These are phyloP conservation scores for Aureobasidium sp. DNA, from an alignment of 2,329 filamentous ascomycete species.

Conservation along the genomic window DNA sequence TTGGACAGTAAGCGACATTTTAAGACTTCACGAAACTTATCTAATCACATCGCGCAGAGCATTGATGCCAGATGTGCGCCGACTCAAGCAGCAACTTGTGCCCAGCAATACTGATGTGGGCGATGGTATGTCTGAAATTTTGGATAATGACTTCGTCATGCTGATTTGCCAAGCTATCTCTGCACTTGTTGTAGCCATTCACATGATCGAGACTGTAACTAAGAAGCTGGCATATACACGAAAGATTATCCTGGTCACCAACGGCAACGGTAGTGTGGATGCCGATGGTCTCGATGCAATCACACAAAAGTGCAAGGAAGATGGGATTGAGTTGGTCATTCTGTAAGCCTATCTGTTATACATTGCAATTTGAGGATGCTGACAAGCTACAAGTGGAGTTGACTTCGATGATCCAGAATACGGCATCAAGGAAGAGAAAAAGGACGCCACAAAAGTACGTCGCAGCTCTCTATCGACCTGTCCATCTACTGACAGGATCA, in stretches of 20 bases:
- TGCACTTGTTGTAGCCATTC: conserved; percentile 73
- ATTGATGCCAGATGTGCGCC: conserved; percentile 60
- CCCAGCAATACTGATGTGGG: conserved; percentile 61
- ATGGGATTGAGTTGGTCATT: conserved; percentile 68
- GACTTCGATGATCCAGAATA: conserved; percentile 91
- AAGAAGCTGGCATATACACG: conserved; percentile 75
- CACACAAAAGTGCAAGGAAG: conserved; percentile 61
- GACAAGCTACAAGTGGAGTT: conserved; percentile 54
- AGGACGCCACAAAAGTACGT: conserved; percentile 58
- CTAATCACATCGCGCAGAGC: conserved; percentile 31
- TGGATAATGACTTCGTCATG: neutral
- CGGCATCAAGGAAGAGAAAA: conserved; percentile 87
- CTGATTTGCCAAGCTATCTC: conserved; percentile 51
- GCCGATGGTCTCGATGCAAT: conserved; percentile 63
- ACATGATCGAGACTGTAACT: conserved; percentile 74
- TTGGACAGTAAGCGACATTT: conserved; percentile 49
- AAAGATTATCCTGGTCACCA: conserved; percentile 77
- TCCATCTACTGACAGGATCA: neutral
- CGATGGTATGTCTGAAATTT: conserved; percentile 48
- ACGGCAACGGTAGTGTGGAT: conserved; percentile 67
- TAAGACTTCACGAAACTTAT: neutral
- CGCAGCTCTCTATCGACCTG: neutral
- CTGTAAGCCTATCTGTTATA: conserved; percentile 47
- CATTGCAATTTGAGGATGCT: neutral
- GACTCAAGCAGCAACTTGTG: conserved; percentile 54